Evolutionary conservation across 352 stramenopile genomes (phyloP).

Genomic region (Pythium chondricola): DNA sequence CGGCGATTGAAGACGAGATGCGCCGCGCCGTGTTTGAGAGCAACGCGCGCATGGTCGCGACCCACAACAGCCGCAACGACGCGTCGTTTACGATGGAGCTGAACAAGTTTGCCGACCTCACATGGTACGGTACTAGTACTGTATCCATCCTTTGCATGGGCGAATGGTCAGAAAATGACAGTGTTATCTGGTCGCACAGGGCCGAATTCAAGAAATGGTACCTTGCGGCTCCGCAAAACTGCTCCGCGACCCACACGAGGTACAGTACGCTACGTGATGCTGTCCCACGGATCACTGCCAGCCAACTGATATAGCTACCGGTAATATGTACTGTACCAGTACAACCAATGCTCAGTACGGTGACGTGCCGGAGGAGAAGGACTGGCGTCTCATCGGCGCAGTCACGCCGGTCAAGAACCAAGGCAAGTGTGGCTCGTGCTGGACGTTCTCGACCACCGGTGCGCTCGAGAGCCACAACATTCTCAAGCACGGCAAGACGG

Average conservation of each 20-base stretch:
- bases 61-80: slow-evolving; percentile 44
- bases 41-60: slow-evolving; percentile 54
- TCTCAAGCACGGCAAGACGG: slow-evolving; percentile 89
- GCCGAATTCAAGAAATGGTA: slow-evolving; percentile 71
- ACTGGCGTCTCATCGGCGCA: slow-evolving; percentile 92
- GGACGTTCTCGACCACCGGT: slow-evolving; percentile 98
- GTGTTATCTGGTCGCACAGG: slow-evolving; percentile 22
- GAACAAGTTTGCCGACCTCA: slow-evolving; percentile 70
- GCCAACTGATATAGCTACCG: no score
- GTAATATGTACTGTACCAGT: slow-evolving; percentile 5
- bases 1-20: slow-evolving; percentile 39
- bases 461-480: slow-evolving; percentile 96
- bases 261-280: not conserved
- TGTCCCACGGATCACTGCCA: no score
- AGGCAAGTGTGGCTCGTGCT: slow-evolving; percentile 97
- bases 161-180: no score
- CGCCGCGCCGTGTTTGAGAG: slow-evolving; percentile 48
- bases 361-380: slow-evolving; percentile 80
- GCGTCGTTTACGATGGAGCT: slow-evolving; percentile 62
- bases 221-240: slow-evolving; percentile 60
- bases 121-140: slow-evolving; percentile 31
- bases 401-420: slow-evolving; percentile 99
- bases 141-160: no score
- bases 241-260: slow-evolving; percentile 49
- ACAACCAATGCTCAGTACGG: slow-evolving; percentile 13